Percentiles rank a stretch among this genome's conserved stretches.
Conservation (phyloP, 164 flowering plant genomes). For the Buxus sempervirens region DNA sequence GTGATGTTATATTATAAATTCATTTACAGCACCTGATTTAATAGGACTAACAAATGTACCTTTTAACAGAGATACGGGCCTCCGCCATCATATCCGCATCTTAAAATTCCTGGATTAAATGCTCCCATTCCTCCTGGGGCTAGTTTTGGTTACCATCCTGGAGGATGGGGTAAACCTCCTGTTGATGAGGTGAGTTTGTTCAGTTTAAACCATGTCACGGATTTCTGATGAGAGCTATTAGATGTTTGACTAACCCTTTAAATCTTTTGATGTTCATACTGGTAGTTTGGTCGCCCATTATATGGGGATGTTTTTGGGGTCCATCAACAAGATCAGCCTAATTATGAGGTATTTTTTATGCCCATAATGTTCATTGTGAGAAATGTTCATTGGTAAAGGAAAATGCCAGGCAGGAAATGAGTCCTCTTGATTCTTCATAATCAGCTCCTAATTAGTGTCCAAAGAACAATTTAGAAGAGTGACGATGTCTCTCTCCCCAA, state of each 20-base stretch:
- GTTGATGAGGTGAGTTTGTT: constrained; percentile 80
- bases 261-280: constrained; percentile 7
- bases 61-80: constrained; percentile 89
- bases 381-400: too few relatives aligned
- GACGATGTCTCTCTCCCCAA: too few relatives aligned
- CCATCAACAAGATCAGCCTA: constrained; percentile 82
- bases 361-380: not conserved
- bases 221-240: not conserved
- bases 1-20: not conserved
- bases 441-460: too few relatives aligned
- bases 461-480: too few relatives aligned
- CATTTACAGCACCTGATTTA: not conserved
- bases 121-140: constrained; percentile 99
- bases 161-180: constrained; percentile 99
- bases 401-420: too few relatives aligned
- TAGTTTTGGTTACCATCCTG: constrained; percentile 98
- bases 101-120: constrained; percentile 95
- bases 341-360: constrained; percentile 65
- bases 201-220: not conserved
- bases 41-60: constrained; percentile 3
- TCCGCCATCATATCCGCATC: constrained; percentile 96
- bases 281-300: constrained; percentile 82
- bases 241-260: not conserved
- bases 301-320: constrained; percentile 99
- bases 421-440: too few relatives aligned